Conservation (phyloP, 2,329 filamentous ascomycete genomes). For the Apiospora kogelbergensis region DNA sequence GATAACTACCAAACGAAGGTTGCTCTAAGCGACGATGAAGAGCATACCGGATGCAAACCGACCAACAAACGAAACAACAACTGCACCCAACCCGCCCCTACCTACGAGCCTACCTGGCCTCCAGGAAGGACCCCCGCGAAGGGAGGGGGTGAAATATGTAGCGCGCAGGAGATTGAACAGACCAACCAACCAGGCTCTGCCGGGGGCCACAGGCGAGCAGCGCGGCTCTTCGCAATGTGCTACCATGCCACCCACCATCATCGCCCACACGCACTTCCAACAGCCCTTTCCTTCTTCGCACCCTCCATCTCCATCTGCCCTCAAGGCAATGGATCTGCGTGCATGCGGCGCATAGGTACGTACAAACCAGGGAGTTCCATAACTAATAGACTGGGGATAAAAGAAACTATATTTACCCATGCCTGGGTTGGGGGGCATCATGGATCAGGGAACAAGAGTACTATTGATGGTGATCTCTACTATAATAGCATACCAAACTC, state of each 20-base stretch:
- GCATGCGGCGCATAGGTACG: neutral
- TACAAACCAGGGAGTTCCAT: neutral
- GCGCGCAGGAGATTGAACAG: neutral
- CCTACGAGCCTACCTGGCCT: no score
- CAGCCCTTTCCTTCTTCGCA: neutral
- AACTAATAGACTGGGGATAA: neutral
- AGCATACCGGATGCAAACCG: neutral
- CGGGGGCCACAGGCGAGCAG: slow-evolving; percentile 3
- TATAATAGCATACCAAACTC: neutral
- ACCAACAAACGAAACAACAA: neutral
- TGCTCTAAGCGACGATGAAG: slow-evolving; percentile 3
- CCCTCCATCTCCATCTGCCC: neutral
- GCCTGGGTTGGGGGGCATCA: neutral
- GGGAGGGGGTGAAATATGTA: neutral
- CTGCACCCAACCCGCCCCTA: neutral
- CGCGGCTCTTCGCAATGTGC: slow-evolving; percentile 4
- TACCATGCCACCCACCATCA: neutral
- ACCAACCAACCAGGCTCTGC: neutral
- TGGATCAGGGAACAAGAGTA: neutral
- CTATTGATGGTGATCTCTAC: neutral
- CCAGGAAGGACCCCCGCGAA: neutral
- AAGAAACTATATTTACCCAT: neutral
- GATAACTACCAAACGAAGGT: neutral
- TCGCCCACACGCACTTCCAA: neutral
- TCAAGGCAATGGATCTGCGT: neutral